Base-by-base conservation (phyloP, 2,329 filamentous ascomycete genomes). In the Calonectria honghensis region DNA sequence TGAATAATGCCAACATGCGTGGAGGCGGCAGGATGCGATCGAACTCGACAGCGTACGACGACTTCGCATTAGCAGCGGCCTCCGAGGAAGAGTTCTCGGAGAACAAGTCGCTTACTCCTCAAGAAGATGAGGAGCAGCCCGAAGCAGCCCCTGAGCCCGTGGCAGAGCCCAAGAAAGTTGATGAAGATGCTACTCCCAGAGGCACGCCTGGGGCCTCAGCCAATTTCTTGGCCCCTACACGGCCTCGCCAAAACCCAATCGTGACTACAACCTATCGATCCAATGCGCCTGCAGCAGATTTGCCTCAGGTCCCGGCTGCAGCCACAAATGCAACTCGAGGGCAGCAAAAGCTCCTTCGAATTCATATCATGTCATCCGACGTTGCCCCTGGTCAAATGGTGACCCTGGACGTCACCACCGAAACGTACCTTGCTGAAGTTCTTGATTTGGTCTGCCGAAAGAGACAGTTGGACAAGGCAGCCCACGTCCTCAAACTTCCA, bases 401-500 rank as follows among this genome's bases (percentile, higher is more conserved):
- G 31, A 93, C 92, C 1, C 86, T 96, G 24, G 92, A 94, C 75
- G 94, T 95, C 59, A 96, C 94, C 0, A 95, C 94, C 0, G 94
- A 96, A 78, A 96, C 93, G 37, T 97, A 96, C 82, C 91, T 97
- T 57, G 94, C 94, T 54, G 94, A 97, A 83, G 92, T 97, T 35
- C 91, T 96, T 67, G 94, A 96, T 81, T 89, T 92, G 77, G 93
- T 95, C 3, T 97, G 95, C 83, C 91, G 93, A 52, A 95, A 94
- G 84, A 89, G 95, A 54, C 92, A 94, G 73, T 87, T 97, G 0
- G 95, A 97, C 83, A 95, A 96, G 86, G 93, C 90, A 24, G 91
- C 93, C 72, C 94, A 95, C 82, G 93, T 96, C 6, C 90, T 97
- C 76, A 96, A 95, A 84, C 90, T 96, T 14, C 92, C 93, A 0